Evolutionary conservation across 2,329 filamentous ascomycete genomes (phyloP), one percentile per base, ranked within the genome.

Genomic region (Penicillium sp.): DNA sequence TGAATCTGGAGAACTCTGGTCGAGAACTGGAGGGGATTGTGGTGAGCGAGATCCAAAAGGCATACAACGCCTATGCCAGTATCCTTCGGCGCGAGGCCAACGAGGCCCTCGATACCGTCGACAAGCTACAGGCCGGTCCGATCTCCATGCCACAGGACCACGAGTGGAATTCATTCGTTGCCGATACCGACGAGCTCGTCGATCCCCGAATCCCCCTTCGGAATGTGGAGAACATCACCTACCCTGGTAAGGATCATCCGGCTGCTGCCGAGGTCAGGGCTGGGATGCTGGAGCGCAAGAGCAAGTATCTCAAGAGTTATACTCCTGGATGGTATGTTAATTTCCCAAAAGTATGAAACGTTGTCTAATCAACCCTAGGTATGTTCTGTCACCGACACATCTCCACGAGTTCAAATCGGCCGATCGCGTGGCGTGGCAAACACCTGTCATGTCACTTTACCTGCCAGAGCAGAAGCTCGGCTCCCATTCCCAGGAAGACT

Each of bases 371-470:
- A 24, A 36, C 3, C 31, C 8, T 64, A 94, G 90, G 91, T 97
- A 97, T 74, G 92, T 97, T 45, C 80, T 99, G 63, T 96, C 94
- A 65, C 91, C 94, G 14, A 97, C 94, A 52, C 94, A 99, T 75
- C 83, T 99, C 21, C 94, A 99, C 77, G 94, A 99, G 76, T 99
- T 97, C 83, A 97, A 96, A 73, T 96, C 92, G n/a, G 91, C 92
- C 62, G 93, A 97, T 76, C 92, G 93, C 72, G 89, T 87, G 59
- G 81, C 82, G 65, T 82, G 85, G 56, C 91, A 94, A 74, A 88
- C 90, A 38, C 94, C 94, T 1, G 86, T 97, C 70, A 97, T 99
- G 93, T 97, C 94, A 40, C 81, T 99, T 52, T 96, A 94, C 71
- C 84, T 99, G 27, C 90, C 90, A 6, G 94, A 97, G 65, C 94